Conservation (phyloP, 371 early-diverging fungal genomes). For the Rhizopus arrhizus region DNA sequence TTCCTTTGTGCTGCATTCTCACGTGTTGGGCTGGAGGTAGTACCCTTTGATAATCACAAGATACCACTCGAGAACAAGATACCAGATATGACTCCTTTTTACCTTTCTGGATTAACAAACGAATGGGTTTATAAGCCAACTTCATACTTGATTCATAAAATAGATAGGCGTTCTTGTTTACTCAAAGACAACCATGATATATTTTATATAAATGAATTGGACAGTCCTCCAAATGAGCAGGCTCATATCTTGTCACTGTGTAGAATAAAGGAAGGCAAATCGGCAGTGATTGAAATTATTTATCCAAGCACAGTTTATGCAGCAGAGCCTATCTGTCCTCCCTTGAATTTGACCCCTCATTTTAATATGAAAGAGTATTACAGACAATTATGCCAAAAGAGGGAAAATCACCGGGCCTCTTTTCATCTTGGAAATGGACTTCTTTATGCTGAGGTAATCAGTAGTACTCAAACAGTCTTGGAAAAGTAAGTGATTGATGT, state of each 20-base stretch:
- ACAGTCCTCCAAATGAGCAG: background rate
- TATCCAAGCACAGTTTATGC: slow-evolving; percentile 15
- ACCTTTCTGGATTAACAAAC: slow-evolving; percentile 49
- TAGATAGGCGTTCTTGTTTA: slow-evolving; percentile 22
- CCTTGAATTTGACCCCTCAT: slow-evolving; percentile 32
- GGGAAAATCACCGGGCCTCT: slow-evolving; percentile 7
- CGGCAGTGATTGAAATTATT: slow-evolving; percentile 16
- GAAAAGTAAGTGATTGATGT: slow-evolving; percentile 61
- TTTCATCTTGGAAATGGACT: slow-evolving; percentile 69
- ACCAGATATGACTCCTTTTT: slow-evolving; percentile 57
- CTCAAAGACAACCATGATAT: slow-evolving; percentile 44
- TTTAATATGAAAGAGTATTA: slow-evolving; percentile 54
- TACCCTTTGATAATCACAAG: slow-evolving; percentile 29
- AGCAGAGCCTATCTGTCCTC: slow-evolving; percentile 30
- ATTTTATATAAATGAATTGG: slow-evolving; percentile 33
- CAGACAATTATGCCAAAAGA: slow-evolving; percentile 28
- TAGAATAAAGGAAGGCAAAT: slow-evolving; percentile 9
- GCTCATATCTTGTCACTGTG: slow-evolving; percentile 12
- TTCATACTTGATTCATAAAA: slow-evolving; percentile 19
- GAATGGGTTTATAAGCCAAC: slow-evolving; percentile 28
- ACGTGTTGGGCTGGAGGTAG: slow-evolving; percentile 57
- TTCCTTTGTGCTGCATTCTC: slow-evolving; percentile 54
- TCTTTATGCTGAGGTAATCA: slow-evolving; percentile 75
- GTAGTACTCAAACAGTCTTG: slow-evolving; percentile 89
- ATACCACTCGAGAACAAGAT: slow-evolving; percentile 34